These are phyloP conservation scores for Lentinula sp. DNA, from an alignment of 768 basidiomycete genomes.

Conservation along the genomic window DNA sequence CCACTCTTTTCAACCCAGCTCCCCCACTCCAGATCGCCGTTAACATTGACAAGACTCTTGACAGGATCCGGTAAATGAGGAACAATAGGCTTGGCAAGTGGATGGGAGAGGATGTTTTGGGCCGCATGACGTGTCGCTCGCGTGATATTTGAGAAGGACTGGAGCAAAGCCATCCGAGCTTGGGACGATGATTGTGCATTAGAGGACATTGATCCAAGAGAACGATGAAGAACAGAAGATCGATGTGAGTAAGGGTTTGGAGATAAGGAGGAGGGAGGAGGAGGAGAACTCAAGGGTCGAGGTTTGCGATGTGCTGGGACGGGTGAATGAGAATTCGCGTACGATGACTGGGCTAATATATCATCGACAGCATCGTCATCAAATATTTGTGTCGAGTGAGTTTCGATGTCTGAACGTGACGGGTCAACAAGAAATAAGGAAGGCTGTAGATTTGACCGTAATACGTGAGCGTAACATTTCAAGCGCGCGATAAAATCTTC, in stretches of 20 bases:
- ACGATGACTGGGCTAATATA: constrained; percentile 77
- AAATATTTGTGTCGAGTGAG: constrained; percentile 81
- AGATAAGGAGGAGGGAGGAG: constrained; percentile 15
- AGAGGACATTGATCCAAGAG: constrained; percentile 53
- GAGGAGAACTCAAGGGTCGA: constrained; percentile 46
- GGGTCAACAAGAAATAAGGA: constrained; percentile 90
- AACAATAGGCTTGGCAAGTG: constrained; percentile 91
- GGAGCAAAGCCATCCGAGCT: constrained; percentile 78
- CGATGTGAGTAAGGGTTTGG: constrained; percentile 57
- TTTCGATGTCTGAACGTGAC: constrained; percentile 85
- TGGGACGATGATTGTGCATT: constrained; percentile 55
- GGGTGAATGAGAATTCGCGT: constrained; percentile 71
- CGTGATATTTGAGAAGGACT: constrained; percentile 92
- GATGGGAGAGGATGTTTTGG: constrained; percentile 92
- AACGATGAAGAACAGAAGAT: constrained; percentile 77
- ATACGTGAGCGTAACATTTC: constrained; percentile 68
- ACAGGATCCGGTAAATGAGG: constrained; percentile 96
- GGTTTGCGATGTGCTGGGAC: constrained; percentile 81
- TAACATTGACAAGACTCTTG: constrained; percentile 80
- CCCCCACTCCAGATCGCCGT: constrained; percentile 90
- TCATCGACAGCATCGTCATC: constrained; percentile 85
- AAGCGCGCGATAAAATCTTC: constrained; percentile 80
- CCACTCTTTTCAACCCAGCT: constrained; percentile 92
- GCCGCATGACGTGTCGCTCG: constrained; percentile 90
- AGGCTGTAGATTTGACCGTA: constrained; percentile 83